phyloP scores from a whole-genome alignment of 169 alveolate species.

The Eimeria praecox region DNA sequence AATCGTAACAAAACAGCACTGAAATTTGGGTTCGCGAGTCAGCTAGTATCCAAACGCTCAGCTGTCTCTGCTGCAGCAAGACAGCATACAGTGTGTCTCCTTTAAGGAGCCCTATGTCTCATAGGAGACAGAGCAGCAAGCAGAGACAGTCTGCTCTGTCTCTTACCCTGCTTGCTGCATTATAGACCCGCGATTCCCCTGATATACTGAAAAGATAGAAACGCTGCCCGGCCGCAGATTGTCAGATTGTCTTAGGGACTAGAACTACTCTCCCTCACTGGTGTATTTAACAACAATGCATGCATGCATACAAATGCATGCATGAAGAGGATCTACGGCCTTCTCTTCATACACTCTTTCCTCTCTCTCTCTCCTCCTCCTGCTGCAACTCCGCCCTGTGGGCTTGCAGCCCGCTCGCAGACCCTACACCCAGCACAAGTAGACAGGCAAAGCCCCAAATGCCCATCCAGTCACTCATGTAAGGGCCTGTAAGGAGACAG shows the following conservation, averaged over 20 bases:
- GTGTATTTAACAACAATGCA: background rate
- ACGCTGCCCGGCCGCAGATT: slow-evolving; percentile 4
- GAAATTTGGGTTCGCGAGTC: background rate
- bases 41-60: background rate
- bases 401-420: background rate
- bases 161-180: background rate
- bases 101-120: background rate
- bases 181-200: background rate
- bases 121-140: background rate
- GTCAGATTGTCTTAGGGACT: background rate
- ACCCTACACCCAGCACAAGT: background rate
- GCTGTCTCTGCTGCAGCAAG: background rate
- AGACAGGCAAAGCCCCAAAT: background rate
- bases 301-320: background rate
- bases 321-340: background rate
- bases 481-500: slow-evolving; percentile 16
- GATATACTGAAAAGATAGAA: background rate
- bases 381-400: background rate
- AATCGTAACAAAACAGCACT: background rate
- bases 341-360: too few relatives aligned
- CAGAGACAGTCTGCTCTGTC: background rate
- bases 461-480: background rate
- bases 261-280: background rate
- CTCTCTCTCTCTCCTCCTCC: background rate
- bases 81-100: background rate